Evolutionary conservation across 768 basidiomycete species (phyloP), one percentile per base, ranked within the genome.

Genomic region (Termitomyces sp.): DNA sequence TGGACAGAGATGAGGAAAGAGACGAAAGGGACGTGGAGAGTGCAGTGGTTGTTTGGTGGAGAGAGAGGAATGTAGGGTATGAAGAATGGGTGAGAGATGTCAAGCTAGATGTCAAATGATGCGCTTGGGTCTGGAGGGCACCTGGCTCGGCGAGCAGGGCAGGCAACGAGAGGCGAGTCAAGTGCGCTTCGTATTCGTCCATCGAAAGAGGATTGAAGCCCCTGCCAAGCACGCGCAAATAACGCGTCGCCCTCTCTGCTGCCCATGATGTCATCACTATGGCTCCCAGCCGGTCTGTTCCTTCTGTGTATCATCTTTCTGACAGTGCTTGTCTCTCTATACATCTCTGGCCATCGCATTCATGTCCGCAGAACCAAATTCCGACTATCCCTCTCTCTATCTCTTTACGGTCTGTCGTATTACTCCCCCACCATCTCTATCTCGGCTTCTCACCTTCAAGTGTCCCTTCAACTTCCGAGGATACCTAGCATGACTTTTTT

Each of bases 21-120:
- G 88, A 85, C 0, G 82, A 78, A 61, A 98, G 82, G 1, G 94
- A 91, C 4, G 78, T 72, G 1, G 84, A 78, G 57, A 97, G 82
- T 0, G 88, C 84, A 50, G 84, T 83, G 4, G 92, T 91, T 18
- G 90, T 89, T 50, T 81, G 72, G 70, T 95, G 93, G 12, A 95
- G 80, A n/a, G 90, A 88, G 62, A 96, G 82, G 70, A 97, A 96
- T 0, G 93, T 94, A 32, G 90, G 85, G 71, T 97, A 95, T 26
- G 94, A 94, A 4, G 92, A 87, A 61, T 93, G 89, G 56, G 94
- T 95, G 14, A 98, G 82, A 44, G 90, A 89, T 10, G 91, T 95
- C 62, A 97, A 79, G 57, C 93, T 95, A 48, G 91, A 88, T 7
- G 93, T 93, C 55, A 97, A 82, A 60, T 93, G 89, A 52, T 92